These are phyloP conservation scores for Pilatotrama ljubarskyi DNA, from an alignment of 768 basidiomycete genomes.

Conservation along the genomic window DNA sequence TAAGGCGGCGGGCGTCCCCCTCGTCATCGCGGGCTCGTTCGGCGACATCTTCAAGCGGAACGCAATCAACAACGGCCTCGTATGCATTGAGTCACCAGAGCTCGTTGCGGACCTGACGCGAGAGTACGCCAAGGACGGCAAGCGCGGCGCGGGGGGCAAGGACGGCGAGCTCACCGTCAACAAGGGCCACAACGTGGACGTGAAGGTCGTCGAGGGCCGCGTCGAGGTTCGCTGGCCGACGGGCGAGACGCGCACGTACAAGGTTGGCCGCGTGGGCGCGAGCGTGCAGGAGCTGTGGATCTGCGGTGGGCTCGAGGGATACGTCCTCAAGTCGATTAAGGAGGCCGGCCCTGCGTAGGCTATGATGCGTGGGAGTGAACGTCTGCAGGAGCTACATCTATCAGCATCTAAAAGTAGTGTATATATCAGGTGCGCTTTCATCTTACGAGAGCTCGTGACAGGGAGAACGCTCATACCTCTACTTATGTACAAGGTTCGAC, in stretches of 20 bases:
- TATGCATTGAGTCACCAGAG: conserved; percentile 91
- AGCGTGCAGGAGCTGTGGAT: conserved; percentile 99
- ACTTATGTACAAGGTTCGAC: not conserved
- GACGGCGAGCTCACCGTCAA: conserved; percentile 86
- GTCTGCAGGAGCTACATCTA: not conserved
- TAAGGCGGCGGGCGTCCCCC: conserved; percentile 87
- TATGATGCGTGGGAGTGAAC: not conserved
- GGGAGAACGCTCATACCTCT: not conserved
- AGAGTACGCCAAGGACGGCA: conserved; percentile 69
- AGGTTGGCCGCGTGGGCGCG: conserved; percentile 75
- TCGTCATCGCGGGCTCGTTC: conserved; percentile 97
- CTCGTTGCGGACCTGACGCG: conserved; percentile 83
- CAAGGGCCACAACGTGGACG: conserved; percentile 57
- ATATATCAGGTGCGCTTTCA: not conserved
- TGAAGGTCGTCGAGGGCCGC: conserved; percentile 57
- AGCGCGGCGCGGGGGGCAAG: conserved; percentile 74
- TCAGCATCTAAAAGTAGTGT: conserved; percentile 4
- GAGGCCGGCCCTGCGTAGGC: not conserved
- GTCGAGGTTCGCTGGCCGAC: conserved; percentile 32
- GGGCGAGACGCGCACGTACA: conserved; percentile 55
- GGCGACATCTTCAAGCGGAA: conserved; percentile 99
- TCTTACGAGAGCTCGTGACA: no score
- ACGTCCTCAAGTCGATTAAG: conserved; percentile 73
- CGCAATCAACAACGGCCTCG: conserved; percentile 96
- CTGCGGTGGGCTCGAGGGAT: conserved; percentile 92